A percentile compares a stretch with the other conserved stretches of the same genome.
Conservation (phyloP, 768 basidiomycete species). For the Boletales sp. region DNA sequence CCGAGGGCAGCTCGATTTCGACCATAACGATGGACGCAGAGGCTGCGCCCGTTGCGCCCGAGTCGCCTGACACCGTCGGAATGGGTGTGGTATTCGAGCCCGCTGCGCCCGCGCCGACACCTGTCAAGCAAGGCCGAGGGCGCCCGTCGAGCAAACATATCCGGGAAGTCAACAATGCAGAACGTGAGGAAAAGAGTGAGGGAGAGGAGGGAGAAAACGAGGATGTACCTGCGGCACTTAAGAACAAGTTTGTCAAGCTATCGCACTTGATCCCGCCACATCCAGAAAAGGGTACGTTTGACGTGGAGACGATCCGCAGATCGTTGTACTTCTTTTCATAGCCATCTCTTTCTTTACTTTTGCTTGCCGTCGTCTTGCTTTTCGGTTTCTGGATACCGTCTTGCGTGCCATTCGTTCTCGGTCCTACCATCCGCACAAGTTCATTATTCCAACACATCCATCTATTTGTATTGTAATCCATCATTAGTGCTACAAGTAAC, state of each 20-base stretch:
- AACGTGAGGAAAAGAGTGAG: neutral
- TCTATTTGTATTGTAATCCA: conserved; percentile 18
- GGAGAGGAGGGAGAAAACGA: conserved; percentile 17
- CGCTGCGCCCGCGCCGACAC: too few relatives aligned
- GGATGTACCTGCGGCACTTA: conserved; percentile 24
- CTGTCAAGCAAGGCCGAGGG: too few relatives aligned
- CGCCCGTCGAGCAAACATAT: too few relatives aligned
- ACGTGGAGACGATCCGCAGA: conserved; percentile 75
- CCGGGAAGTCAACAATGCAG: too few relatives aligned
- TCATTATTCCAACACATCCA: neutral
- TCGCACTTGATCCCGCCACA: conserved; percentile 74
- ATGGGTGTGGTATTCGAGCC: too few relatives aligned
- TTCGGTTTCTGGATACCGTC: neutral
- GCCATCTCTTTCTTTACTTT: neutral
- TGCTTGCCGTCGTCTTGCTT: neutral
- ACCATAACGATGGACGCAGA: conserved; percentile 11
- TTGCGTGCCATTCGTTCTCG: neutral
- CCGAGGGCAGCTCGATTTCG: conserved; percentile 30
- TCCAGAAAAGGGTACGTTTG: conserved; percentile 82
- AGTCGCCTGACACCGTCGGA: too few relatives aligned
- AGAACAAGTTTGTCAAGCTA: conserved; percentile 70
- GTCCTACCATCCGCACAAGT: too few relatives aligned
- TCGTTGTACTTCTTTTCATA: conserved; percentile 95
- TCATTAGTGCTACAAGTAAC: conserved; percentile 10
- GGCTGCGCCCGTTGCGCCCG: neutral